phyloP scores from a whole-genome alignment of 2,329 filamentous ascomycete species.

The Aureobasidium sp. region DNA sequence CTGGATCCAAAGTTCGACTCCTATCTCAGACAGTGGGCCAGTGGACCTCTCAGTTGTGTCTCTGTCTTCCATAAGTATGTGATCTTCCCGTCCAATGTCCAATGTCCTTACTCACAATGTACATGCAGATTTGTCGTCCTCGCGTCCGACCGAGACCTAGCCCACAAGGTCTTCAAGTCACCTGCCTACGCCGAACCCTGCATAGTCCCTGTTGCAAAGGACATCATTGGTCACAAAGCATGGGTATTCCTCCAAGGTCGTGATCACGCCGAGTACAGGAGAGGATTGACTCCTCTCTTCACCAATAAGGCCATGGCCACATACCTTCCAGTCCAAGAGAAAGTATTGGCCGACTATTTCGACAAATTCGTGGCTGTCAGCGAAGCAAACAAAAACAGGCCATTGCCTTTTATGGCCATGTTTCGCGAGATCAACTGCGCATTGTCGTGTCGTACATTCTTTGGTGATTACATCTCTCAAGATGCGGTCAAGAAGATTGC shows the following conservation, averaged over 20 bases:
- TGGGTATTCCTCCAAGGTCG: constrained; percentile 64
- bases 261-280: constrained; percentile 90
- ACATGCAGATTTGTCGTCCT: constrained; percentile 73
- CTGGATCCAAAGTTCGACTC: constrained; percentile 79
- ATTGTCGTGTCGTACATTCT: constrained; percentile 14
- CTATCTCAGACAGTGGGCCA: constrained; percentile 82
- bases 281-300: constrained; percentile 89
- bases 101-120: background rate
- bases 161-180: constrained; percentile 43
- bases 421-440: constrained; percentile 17
- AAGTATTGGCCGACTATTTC: constrained; percentile 84
- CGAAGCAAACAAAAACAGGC: constrained; percentile 41
- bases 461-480: constrained; percentile 16
- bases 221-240: constrained; percentile 67
- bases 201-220: constrained; percentile 32
- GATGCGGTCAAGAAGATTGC: constrained; percentile 13
- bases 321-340: constrained; percentile 87
- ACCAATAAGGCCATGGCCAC: constrained; percentile 78
- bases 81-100: background rate
- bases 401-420: constrained; percentile 9
- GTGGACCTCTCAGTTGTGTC: constrained; percentile 82
- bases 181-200: constrained; percentile 14
- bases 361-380: constrained; percentile 69
- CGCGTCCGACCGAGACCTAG: constrained; percentile 90
- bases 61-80: constrained; percentile 91